phyloP scores from a whole-genome alignment of 768 basidiomycete genomes.

The Auriscalpium vulgare region DNA sequence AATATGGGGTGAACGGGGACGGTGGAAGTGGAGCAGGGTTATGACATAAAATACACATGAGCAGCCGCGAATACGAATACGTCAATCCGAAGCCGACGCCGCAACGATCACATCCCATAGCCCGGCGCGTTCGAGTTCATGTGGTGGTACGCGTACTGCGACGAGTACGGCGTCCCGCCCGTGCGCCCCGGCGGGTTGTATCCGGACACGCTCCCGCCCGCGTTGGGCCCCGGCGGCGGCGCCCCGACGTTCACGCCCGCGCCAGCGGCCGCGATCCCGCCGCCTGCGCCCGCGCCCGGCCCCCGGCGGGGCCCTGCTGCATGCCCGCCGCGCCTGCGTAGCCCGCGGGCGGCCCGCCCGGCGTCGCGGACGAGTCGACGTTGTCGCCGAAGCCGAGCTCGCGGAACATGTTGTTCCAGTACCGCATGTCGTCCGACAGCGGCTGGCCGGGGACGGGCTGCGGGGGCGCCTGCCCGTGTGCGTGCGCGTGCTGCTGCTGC shows the following conservation, averaged over 20 bases:
- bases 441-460: neutral
- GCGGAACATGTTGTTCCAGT: conserved; percentile 69
- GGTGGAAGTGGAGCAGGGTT: too few relatives aligned
- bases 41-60: too few relatives aligned
- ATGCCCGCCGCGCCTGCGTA: neutral
- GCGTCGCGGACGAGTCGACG: conserved; percentile 18
- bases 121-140: conserved; percentile 14
- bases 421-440: conserved; percentile 48
- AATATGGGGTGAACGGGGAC: too few relatives aligned
- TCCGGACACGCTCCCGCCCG: too few relatives aligned
- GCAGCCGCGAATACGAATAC: too few relatives aligned
- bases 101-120: conserved; percentile 5
- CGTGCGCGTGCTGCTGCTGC: neutral
- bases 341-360: conserved; percentile 2
- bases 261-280: too few relatives aligned
- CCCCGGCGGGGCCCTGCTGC: neutral
- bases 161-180: neutral
- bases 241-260: too few relatives aligned
- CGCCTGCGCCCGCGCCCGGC: neutral
- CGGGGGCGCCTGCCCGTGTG: conserved; percentile 1
- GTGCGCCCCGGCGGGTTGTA: neutral
- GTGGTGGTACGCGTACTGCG: conserved; percentile 14
- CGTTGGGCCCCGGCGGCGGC: too few relatives aligned
- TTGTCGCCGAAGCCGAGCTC: conserved; percentile 59
- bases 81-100: too few relatives aligned